These are phyloP conservation scores for Neonectria coccinea DNA, from an alignment of 2,329 filamentous ascomycete genomes.

Conservation along the genomic window DNA sequence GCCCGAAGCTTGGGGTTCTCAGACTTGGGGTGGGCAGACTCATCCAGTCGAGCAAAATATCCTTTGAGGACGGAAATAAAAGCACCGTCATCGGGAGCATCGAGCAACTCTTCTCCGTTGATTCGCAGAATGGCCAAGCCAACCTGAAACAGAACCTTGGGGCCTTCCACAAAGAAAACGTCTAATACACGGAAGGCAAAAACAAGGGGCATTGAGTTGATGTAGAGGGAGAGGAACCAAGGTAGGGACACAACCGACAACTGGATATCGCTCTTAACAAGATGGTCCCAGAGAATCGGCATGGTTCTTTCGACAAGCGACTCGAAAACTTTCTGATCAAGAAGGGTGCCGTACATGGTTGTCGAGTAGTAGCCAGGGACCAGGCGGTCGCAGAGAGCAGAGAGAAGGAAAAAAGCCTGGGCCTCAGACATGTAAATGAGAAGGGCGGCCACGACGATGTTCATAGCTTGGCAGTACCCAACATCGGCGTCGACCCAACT, in stretches of 20 bases:
- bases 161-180: conserved; percentile 97
- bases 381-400: conserved; percentile 89
- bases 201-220: conserved; percentile 99
- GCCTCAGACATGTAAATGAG: conserved; percentile 98
- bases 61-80: conserved; percentile 97
- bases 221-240: conserved; percentile 98
- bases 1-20: conserved; percentile 94
- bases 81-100: conserved; percentile 92
- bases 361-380: conserved; percentile 98
- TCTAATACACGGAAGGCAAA: conserved; percentile 97
- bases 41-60: conserved; percentile 92
- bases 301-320: conserved; percentile 98
- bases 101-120: conserved; percentile 94
- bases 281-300: conserved; percentile 97
- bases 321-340: conserved; percentile 98
- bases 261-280: conserved; percentile 97
- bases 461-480: conserved; percentile 99
- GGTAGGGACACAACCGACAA: conserved; percentile 96
- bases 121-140: conserved; percentile 96
- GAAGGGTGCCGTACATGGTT: conserved; percentile 97
- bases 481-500: conserved; percentile 97
- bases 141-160: conserved; percentile 97
- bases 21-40: conserved; percentile 94
- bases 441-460: conserved; percentile 97
- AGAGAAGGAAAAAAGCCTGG: conserved; percentile 95